Percentiles rank a stretch among this genome's conserved stretches.
Evolutionary conservation across 495 filamentous ascomycete species (phyloP).

Genomic region (Ramalina peruviana): DNA sequence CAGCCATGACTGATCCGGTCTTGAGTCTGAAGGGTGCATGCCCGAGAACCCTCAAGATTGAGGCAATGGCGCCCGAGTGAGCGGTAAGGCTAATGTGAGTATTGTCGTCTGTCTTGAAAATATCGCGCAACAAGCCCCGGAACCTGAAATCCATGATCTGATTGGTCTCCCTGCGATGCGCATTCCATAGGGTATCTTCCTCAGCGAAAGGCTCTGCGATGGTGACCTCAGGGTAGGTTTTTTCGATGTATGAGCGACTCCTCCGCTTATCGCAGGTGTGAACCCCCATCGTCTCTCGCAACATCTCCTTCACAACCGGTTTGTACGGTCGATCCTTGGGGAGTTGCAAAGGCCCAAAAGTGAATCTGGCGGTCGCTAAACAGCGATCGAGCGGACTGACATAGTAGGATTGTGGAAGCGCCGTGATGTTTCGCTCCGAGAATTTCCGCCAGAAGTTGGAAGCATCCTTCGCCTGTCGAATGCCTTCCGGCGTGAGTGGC

Average conservation of each 20-base stretch:
- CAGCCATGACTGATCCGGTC: constrained; percentile 58
- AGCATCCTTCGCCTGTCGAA: constrained; percentile 45
- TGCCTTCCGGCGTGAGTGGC: constrained; percentile 45
- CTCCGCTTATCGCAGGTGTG: constrained; percentile 72
- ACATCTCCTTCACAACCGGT: constrained; percentile 52
- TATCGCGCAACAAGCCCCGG: constrained; percentile 42
- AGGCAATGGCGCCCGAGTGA: constrained; percentile 52
- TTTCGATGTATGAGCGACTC: constrained; percentile 38
- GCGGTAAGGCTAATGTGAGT: constrained; percentile 52
- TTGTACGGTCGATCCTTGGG: constrained; percentile 35
- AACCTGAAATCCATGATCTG: constrained; percentile 40
- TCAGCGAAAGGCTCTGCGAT: constrained; percentile 54
- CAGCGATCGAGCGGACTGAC: constrained; percentile 54
- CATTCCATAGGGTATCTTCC: constrained; percentile 46
- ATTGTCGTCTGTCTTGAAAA: constrained; percentile 44
- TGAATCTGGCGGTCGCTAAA: constrained; percentile 46
- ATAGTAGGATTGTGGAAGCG: constrained; percentile 50
- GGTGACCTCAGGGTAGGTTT: constrained; percentile 40
- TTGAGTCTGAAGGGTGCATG: constrained; percentile 46
- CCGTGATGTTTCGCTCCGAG: constrained; percentile 26
- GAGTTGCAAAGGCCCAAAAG: constrained; percentile 41
- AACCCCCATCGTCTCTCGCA: constrained; percentile 57
- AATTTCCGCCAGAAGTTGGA: constrained; percentile 43
- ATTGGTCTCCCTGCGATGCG: constrained; percentile 36
- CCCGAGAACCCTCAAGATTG: constrained; percentile 41